These are phyloP conservation scores for Fusarium torreyae DNA, from an alignment of 2,329 filamentous ascomycete species.

Conservation along the genomic window DNA sequence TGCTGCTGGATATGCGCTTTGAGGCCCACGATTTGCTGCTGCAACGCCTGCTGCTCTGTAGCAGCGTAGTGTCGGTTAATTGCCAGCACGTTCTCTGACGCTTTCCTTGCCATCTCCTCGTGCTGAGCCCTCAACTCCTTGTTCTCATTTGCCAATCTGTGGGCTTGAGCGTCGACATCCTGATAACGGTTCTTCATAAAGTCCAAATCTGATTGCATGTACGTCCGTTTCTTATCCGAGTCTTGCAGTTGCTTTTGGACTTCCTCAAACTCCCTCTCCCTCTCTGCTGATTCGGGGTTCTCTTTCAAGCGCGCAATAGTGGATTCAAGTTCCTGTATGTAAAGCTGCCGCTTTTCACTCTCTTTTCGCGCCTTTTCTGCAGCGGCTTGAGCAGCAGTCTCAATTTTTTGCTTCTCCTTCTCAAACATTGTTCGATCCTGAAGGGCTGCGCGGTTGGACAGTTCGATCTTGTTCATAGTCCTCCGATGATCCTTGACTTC, in stretches of 20 bases:
- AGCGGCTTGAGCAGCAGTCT: conserved; percentile 50
- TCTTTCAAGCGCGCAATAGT: conserved; percentile 51
- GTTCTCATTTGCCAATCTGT: conserved; percentile 63
- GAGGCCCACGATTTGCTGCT: conserved; percentile 60
- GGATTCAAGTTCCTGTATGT: conserved; percentile 57
- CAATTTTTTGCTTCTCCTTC: conserved; percentile 61
- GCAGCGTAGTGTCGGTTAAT: conserved; percentile 64
- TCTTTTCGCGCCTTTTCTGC: conserved; percentile 51
- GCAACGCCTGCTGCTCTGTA: conserved; percentile 54
- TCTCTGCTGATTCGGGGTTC: conserved; percentile 38
- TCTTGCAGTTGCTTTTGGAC: conserved; percentile 56
- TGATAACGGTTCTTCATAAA: conserved; percentile 74
- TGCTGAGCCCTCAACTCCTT: conserved; percentile 60
- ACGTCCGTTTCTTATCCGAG: conserved; percentile 59
- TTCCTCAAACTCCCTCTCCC: conserved; percentile 56
- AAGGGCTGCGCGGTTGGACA: conserved; percentile 64
- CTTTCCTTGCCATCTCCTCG: conserved; percentile 59
- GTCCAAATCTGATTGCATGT: conserved; percentile 65
- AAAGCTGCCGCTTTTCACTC: conserved; percentile 56
- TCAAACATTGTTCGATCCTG: conserved; percentile 66
- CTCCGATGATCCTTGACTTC: conserved; percentile 63
- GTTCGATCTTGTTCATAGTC: conserved; percentile 62
- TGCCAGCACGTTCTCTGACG: conserved; percentile 61
- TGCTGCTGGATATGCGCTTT: conserved; percentile 63
- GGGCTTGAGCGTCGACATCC: conserved; percentile 65